Evolutionary conservation across 352 stramenopile species (phyloP).

Genomic region (Sclerospora graminicola): DNA sequence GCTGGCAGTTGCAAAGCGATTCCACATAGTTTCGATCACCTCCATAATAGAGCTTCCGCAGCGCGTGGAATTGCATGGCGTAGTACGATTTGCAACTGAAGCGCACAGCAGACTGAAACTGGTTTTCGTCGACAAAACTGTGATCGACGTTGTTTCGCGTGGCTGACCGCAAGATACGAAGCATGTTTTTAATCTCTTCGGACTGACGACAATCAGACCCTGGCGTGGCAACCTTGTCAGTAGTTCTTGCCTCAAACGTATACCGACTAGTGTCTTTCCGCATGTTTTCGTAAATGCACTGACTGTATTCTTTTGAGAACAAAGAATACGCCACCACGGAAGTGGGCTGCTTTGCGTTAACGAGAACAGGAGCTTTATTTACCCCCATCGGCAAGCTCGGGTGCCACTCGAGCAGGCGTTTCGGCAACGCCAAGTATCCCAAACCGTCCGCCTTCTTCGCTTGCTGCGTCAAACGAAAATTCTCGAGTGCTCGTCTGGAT

Average conservation of each 20-base stretch:
- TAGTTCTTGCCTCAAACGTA: conserved; percentile 20
- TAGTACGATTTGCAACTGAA: conserved; percentile 87
- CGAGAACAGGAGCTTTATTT: conserved; percentile 62
- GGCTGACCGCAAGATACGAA: conserved; percentile 53
- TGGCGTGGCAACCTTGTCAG: conserved; percentile 23
- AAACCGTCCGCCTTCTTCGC: conserved; percentile 46
- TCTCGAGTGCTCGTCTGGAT: conserved; percentile 48
- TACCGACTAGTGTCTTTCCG: conserved; percentile 33
- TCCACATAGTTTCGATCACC: conserved; percentile 82
- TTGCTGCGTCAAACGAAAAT: conserved; percentile 54
- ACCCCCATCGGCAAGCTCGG: conserved; percentile 61
- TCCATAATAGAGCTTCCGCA: conserved; percentile 75
- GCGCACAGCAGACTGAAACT: conserved; percentile 68
- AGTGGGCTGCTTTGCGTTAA: conserved; percentile 72
- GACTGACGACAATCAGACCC: conserved; percentile 13
- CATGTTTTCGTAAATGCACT: conserved; percentile 66
- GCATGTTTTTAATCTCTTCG: conserved; percentile 34
- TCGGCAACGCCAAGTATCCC: conserved; percentile 69
- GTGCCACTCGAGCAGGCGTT: conserved; percentile 72
- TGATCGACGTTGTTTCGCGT: conserved; percentile 78
- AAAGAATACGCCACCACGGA: conserved; percentile 81
- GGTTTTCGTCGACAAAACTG: conserved; percentile 77
- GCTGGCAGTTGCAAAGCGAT: conserved; percentile 77
- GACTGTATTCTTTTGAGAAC: conserved; percentile 73
- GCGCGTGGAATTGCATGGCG: conserved; percentile 81